Conservation (phyloP, 345 rosid genomes). For the Abelmoschus esculentus region DNA sequence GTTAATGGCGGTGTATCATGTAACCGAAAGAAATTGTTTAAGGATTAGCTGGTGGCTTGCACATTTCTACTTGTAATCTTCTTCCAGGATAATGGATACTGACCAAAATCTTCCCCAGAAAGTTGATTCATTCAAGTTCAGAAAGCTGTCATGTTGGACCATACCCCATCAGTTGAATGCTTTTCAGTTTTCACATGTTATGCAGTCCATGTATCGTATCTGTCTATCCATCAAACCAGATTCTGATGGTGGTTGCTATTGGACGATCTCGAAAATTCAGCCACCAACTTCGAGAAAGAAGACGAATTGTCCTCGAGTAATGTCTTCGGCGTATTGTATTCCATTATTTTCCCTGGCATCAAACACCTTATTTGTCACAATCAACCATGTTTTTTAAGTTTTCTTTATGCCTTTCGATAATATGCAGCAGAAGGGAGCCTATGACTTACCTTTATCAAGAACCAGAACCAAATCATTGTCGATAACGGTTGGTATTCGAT, state of each 20-base stretch:
- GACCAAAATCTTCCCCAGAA: too few species aligned
- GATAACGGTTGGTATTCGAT: slow-evolving; percentile 72
- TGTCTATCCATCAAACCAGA: slow-evolving; percentile 3
- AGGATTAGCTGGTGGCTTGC: too few species aligned
- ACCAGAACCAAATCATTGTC: slow-evolving; percentile 84
- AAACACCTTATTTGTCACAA: background rate
- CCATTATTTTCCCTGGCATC: slow-evolving; percentile 42
- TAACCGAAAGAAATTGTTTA: too few species aligned
- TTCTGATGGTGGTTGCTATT: slow-evolving; percentile 16
- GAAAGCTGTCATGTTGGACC: background rate
- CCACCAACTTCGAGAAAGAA: slow-evolving; percentile 56
- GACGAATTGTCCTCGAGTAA: slow-evolving; percentile 54
- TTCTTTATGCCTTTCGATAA: background rate
- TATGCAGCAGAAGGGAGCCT: background rate
- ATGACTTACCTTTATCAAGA: slow-evolving; percentile 59
- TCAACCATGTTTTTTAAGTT: background rate
- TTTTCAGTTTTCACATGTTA: background rate
- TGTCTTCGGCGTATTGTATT: slow-evolving; percentile 34
- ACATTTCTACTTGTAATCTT: too few species aligned
- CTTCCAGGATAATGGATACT: too few species aligned
- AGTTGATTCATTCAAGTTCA: too few species aligned
- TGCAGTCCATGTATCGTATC: slow-evolving; percentile 1
- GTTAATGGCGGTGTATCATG: too few species aligned
- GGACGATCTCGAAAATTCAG: slow-evolving; percentile 55
- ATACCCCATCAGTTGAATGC: background rate